phyloP scores from a whole-genome alignment of 2,329 filamentous ascomycete species.

The Leptoxyphium fumago region DNA sequence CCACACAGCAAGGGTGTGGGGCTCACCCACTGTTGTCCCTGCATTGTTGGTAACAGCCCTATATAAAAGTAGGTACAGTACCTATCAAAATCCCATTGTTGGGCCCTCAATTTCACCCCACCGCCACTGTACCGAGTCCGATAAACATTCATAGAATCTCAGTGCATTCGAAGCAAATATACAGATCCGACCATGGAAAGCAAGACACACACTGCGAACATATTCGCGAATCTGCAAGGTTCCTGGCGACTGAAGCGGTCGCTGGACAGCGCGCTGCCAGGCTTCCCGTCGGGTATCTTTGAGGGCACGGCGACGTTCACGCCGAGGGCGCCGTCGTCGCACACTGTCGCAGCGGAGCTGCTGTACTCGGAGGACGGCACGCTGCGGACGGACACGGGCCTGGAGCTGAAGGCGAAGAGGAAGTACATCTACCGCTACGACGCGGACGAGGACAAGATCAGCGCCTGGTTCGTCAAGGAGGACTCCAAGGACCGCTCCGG shows the following conservation, averaged over 20 bases:
- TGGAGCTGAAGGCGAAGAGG: slow-evolving; percentile 44
- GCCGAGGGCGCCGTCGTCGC: slow-evolving; percentile 14
- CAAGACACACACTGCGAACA: slow-evolving; percentile 11
- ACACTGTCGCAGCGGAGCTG: slow-evolving; percentile 16
- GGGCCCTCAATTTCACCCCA: no score
- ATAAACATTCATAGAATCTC: no score
- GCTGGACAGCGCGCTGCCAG: slow-evolving; percentile 18
- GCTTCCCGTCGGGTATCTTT: slow-evolving; percentile 22
- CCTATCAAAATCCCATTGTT: no score
- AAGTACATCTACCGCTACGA: slow-evolving; percentile 63
- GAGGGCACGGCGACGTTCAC: slow-evolving; percentile 21
- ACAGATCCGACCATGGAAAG: slow-evolving; percentile 4
- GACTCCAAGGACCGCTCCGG: slow-evolving; percentile 35
- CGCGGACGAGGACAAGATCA: slow-evolving; percentile 46
- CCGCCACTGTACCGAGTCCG: no score
- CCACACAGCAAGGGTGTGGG: no score
- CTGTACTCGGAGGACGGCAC: slow-evolving; percentile 22
- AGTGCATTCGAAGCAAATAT: not conserved
- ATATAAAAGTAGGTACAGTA: no score
- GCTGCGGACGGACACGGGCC: slow-evolving; percentile 21
- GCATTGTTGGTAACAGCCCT: no score
- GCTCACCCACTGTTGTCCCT: no score
- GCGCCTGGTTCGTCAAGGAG: slow-evolving; percentile 61
- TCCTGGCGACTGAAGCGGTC: slow-evolving; percentile 20
- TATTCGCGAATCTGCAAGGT: slow-evolving; percentile 20